Conservation (phyloP, 176 grass and related monocot genomes). For the Bolboschoenus planiculmis region DNA sequence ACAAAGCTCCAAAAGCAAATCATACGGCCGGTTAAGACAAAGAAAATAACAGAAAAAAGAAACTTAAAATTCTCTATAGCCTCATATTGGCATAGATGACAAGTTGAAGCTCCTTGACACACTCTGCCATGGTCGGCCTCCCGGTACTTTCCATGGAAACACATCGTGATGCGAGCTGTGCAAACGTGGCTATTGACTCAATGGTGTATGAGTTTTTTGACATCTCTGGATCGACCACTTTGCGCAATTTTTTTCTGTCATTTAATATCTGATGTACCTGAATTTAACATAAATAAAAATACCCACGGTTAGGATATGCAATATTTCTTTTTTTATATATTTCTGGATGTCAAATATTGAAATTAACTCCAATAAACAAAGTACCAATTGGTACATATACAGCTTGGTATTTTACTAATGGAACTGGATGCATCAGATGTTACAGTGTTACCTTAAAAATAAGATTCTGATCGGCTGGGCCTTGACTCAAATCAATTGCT, state of each 20-base stretch:
- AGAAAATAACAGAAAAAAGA: not conserved
- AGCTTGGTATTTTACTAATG: not conserved
- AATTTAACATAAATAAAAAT: not conserved
- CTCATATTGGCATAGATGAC: constrained; percentile 85
- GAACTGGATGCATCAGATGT: not conserved
- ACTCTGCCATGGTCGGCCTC: constrained; percentile 72
- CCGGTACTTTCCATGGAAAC: constrained; percentile 67
- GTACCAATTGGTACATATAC: not conserved
- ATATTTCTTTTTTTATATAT: not conserved
- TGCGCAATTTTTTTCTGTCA: constrained; percentile 69
- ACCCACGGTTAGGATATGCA: not conserved
- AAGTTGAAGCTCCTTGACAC: constrained; percentile 83
- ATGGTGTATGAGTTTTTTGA: constrained; percentile 59
- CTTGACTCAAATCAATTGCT: constrained; percentile 85
- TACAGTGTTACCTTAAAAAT: constrained; percentile 42
- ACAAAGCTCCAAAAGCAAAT: not conserved
- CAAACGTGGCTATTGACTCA: constrained; percentile 65
- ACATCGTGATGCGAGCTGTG: constrained; percentile 70
- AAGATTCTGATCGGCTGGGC: constrained; percentile 70
- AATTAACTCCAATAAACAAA: too few relatives aligned
- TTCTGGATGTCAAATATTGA: not conserved
- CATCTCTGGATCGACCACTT: constrained; percentile 80
- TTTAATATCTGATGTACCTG: constrained; percentile 55
- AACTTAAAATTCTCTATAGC: constrained; percentile 27
- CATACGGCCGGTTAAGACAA: not conserved